Conservation (phyloP, 2,329 filamentous ascomycete genomes). For the Colletotrichum eleusines region DNA sequence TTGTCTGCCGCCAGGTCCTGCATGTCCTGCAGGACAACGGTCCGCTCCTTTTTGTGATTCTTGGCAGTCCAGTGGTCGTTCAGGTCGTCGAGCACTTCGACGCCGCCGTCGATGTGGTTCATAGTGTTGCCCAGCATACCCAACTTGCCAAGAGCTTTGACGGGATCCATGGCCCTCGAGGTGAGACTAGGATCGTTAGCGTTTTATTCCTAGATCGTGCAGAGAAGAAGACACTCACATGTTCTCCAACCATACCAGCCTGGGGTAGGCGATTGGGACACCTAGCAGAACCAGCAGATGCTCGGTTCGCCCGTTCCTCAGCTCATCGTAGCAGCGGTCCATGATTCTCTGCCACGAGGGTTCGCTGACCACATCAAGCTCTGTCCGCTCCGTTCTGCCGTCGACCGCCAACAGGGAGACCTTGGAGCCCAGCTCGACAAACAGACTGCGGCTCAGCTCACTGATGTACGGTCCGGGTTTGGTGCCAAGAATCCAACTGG, state of each 20-base stretch:
- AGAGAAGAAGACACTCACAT: slow-evolving; percentile 61
- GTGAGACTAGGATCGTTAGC: slow-evolving; percentile 72
- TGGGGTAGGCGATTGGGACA: slow-evolving; percentile 85
- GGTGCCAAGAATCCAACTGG: slow-evolving; percentile 89
- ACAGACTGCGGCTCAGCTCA: slow-evolving; percentile 86
- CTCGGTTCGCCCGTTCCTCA: slow-evolving; percentile 85
- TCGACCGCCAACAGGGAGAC: slow-evolving; percentile 89
- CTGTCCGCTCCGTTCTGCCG: slow-evolving; percentile 89
- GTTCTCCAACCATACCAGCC: slow-evolving; percentile 77
- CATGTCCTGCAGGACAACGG: slow-evolving; percentile 87
- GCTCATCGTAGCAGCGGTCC: slow-evolving; percentile 84
- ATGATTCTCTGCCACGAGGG: slow-evolving; percentile 89
- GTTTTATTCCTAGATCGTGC: slow-evolving; percentile 11
- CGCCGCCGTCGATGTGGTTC: slow-evolving; percentile 91
- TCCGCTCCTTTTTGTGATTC: slow-evolving; percentile 91
- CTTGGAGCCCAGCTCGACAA: slow-evolving; percentile 83
- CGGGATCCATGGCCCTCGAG: slow-evolving; percentile 85
- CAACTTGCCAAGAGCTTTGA: slow-evolving; percentile 87
- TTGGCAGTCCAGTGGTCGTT: slow-evolving; percentile 99
- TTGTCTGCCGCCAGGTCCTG: slow-evolving; percentile 95
- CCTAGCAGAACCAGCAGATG: slow-evolving; percentile 91
- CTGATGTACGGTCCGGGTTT: slow-evolving; percentile 90
- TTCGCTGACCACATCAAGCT: slow-evolving; percentile 82
- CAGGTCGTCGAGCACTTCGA: slow-evolving; percentile 90
- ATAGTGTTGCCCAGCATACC: slow-evolving; percentile 84